Evolutionary conservation across 2,329 filamentous ascomycete species (phyloP).

Genomic region (Phaeosphaeriaceae sp.): DNA sequence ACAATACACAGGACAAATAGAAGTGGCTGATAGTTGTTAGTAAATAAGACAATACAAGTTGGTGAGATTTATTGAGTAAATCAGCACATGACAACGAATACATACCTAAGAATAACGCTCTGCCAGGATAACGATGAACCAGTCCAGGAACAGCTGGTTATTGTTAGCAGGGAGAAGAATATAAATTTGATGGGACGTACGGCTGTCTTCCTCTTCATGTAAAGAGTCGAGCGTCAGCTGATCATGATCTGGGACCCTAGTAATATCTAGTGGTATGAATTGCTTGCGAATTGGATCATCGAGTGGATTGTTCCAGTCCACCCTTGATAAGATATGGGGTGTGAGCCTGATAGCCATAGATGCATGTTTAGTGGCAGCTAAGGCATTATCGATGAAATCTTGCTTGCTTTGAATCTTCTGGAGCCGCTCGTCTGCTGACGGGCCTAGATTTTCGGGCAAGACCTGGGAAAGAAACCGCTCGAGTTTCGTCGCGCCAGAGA

Average conservation of each 20-base stretch:
- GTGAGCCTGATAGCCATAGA: conserved; percentile 68
- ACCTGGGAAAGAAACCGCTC: conserved; percentile 57
- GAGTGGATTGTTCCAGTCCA: conserved; percentile 65
- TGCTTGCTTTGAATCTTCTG: conserved; percentile 55
- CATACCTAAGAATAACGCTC: conserved; percentile 66
- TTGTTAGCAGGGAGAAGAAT: conserved; percentile 1
- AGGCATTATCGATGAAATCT: conserved; percentile 62
- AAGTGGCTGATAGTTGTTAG: conserved; percentile 51
- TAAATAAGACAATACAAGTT: no score
- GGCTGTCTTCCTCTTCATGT: conserved; percentile 63
- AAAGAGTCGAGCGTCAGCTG: conserved; percentile 63
- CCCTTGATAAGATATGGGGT: conserved; percentile 64
- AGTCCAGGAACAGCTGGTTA: conserved; percentile 58
- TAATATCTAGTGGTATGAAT: conserved; percentile 64
- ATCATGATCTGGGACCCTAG: conserved; percentile 61
- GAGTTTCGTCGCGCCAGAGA: conserved; percentile 58
- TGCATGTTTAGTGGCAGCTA: conserved; percentile 59
- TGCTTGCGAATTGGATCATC: conserved; percentile 66
- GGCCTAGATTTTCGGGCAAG: conserved; percentile 59
- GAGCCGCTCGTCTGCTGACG: conserved; percentile 34
- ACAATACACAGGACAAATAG: conserved; percentile 69
- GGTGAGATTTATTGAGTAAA: neutral
- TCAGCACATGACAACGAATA: neutral
- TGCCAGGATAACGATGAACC: conserved; percentile 69
- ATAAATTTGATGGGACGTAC: conserved; percentile 14